Base-by-base conservation (phyloP, 257 asterid species). In the Gynochthodes officinalis region DNA sequence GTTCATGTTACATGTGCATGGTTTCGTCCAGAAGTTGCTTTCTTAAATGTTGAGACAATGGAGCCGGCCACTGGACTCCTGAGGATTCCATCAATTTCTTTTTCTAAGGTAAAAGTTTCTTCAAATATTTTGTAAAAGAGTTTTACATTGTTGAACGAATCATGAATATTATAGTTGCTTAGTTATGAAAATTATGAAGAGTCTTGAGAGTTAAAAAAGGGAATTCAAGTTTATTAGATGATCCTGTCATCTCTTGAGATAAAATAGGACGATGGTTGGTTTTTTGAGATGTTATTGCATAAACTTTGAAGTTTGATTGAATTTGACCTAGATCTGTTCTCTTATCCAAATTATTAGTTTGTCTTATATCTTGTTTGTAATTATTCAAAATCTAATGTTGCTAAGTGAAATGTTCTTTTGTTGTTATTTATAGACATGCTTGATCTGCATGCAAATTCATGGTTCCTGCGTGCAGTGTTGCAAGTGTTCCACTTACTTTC, bases 1-100 rank as follows among this genome's bases (percentile, higher is more conserved):
- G 96, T 90, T 75, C 99, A 95, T 76, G 92, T 95, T 69, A 86
- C 92, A 21, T 95, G 99, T 70, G 99, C 96, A 0, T 95, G 99
- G 98, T 92, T 90, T 78, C 88, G 88, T 69, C 97, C 98, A 2
- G 99, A 95, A 86, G 91, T 89, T 77, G 87, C 91, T 76, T 92
- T 92, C 79, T 68, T 74, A 69, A 76, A 86, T 86, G 86, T 86
- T 15, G 89, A 85, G 80, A 87, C 82, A 76, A 95, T 95, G 99
- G 99, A 95, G 81, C 98, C 97, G 70, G 99, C 99, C 35, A 76
- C 75, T 83, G 98, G 98, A 59, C 62, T 95, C 76, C 84, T 86
- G 64, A 85, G 87, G 77, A 87, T 95, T 79, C 96, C 96, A 40
- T 79, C 89, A 32, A 78, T 70, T 70, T 77, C 91, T 72, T 92